Evolutionary conservation across 495 filamentous ascomycete genomes (phyloP).

Genomic region (Neurospora sp.): DNA sequence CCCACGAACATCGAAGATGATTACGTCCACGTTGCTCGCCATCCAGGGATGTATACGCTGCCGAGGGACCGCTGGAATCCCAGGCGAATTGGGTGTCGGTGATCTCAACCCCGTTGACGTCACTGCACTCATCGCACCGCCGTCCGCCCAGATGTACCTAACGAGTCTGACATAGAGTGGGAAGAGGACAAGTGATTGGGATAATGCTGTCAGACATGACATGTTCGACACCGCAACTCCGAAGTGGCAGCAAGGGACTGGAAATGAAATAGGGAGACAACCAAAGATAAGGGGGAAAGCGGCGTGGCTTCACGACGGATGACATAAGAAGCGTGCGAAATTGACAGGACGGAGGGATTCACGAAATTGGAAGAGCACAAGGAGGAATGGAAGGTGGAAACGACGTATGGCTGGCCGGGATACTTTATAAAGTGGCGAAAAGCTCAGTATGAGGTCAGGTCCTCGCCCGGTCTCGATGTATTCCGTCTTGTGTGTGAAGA

Average conservation of each 20-base stretch:
- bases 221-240: not conserved
- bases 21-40: not conserved
- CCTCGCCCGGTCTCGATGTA: not conserved
- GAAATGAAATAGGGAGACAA: not conserved
- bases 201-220: not conserved
- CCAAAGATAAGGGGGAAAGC: no score
- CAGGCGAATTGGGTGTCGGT: no score
- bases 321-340: not conserved
- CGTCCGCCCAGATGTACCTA: not conserved
- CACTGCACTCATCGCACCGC: no score
- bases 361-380: not conserved
- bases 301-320: not conserved
- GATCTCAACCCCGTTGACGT: no score
- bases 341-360: not conserved
- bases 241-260: not conserved
- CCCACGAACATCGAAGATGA: accelerated
- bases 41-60: not conserved
- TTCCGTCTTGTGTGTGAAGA: constrained; percentile 15
- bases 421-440: not conserved
- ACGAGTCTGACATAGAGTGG: not conserved
- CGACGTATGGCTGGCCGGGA: no score
- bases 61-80: not conserved
- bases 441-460: no score
- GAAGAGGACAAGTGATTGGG: not conserved
- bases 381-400: not conserved